phyloP scores from a whole-genome alignment of 371 early-diverging fungal species.

The Mucor piriformis region DNA sequence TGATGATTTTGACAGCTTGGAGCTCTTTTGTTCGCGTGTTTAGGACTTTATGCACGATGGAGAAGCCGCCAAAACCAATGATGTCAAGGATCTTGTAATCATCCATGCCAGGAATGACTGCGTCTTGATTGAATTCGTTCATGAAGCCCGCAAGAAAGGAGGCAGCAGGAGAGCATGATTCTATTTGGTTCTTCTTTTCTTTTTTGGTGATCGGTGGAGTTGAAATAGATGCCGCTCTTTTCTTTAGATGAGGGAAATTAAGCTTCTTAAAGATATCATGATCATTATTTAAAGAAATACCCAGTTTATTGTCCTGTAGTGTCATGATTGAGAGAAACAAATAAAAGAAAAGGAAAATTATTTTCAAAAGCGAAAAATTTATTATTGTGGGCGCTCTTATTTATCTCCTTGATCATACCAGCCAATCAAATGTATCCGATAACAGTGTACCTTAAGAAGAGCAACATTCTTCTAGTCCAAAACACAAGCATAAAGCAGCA shows the following conservation, averaged over 20 bases:
- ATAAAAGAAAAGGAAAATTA: background rate
- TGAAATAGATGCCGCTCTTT: background rate
- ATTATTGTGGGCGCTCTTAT: background rate
- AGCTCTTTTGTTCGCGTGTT: constrained; percentile 31
- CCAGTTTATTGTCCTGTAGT: background rate
- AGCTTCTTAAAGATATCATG: constrained; percentile 24
- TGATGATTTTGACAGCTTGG: constrained; percentile 63
- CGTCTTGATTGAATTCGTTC: background rate
- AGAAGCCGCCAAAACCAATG: constrained; percentile 73
- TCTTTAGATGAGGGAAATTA: constrained; percentile 31
- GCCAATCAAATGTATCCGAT: background rate
- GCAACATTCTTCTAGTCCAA: constrained; percentile 30
- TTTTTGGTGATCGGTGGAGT: background rate
- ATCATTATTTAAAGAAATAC: constrained; percentile 1
- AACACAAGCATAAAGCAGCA: constrained; percentile 28
- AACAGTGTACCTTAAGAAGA: background rate
- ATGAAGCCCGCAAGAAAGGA: constrained; percentile 62
- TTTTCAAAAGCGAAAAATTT: background rate
- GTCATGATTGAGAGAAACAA: background rate
- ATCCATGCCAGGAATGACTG: constrained; percentile 60
- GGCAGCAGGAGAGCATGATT: constrained; percentile 55
- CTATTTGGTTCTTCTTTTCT: background rate
- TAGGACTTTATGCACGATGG: constrained; percentile 62
- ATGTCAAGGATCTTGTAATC: constrained; percentile 59
- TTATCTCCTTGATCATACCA: background rate